Conservation (phyloP, 768 basidiomycete species). For the Leccinum fibrillosum region DNA sequence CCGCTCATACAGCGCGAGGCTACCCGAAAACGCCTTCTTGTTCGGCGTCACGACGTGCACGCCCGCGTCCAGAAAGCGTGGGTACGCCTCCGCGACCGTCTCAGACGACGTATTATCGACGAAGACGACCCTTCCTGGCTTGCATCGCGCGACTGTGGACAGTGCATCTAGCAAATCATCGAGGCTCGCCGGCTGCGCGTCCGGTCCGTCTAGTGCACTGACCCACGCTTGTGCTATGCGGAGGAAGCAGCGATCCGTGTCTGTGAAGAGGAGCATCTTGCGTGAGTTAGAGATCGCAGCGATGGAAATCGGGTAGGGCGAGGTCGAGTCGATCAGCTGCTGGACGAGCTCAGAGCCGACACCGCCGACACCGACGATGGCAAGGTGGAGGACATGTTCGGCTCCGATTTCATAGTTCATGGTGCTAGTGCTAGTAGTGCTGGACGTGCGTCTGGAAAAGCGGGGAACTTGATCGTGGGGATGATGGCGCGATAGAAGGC, state of each 20-base stretch:
- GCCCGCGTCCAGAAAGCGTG: conserved; percentile 71
- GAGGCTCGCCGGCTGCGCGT: conserved; percentile 37
- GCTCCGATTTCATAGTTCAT: conserved; percentile 15
- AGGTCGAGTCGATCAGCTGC: conserved; percentile 59
- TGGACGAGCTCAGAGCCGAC: conserved; percentile 86
- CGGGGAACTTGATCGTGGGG: background rate
- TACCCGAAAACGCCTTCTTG: conserved; percentile 92
- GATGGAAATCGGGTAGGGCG: conserved; percentile 61
- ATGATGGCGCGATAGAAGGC: background rate
- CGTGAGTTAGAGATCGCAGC: conserved; percentile 70
- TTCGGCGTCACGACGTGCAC: conserved; percentile 93
- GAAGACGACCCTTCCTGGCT: conserved; percentile 53
- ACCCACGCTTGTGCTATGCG: conserved; percentile 30
- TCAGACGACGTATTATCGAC: conserved; percentile 95
- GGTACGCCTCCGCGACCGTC: conserved; percentile 76
- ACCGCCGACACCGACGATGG: conserved; percentile 87
- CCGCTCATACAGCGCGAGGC: conserved; percentile 58
- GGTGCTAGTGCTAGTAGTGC: background rate
- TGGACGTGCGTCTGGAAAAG: conserved; percentile 1
- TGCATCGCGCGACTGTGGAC: conserved; percentile 41
- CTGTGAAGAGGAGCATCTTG: conserved; percentile 51
- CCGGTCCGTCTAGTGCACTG: conserved; percentile 42
- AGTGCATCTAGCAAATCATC: conserved; percentile 41
- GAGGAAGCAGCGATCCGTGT: conserved; percentile 7
- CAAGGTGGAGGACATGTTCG: conserved; percentile 48